Evolutionary conservation across 2,329 filamentous ascomycete genomes (phyloP), one percentile per base, ranked within the genome.

Genomic region (Paecilomyces sp.): DNA sequence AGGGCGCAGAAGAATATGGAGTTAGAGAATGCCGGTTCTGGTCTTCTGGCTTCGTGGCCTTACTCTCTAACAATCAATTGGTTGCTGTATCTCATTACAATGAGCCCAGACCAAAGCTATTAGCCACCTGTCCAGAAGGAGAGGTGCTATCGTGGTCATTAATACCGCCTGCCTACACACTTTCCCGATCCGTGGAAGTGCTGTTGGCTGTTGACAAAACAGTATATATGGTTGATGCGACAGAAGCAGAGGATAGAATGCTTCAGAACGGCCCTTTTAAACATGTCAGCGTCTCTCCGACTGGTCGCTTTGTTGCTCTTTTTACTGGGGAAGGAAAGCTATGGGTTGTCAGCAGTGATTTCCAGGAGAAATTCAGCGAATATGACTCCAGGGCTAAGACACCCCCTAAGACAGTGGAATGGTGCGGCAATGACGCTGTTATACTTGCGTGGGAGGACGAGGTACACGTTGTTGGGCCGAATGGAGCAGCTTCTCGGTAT

Each of bases 361-460:
- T 97, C 72, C 92, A 96, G 72, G 92, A 89, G 69, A 88, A 92
- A 60, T 81, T 96, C 63, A 93, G 92, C 71, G 92, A 97, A 76
- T 93, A 97, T 71, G 87, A 96, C 68, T 93, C 92, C 0, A 88
- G 88, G 65, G 92, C 91, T 9, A 89, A 88, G 72, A 96, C 91
- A 4, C 83, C 88, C 1, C 94, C 94, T 3, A 89, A 91, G 67
- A 91, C 94, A 64, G 83, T 99, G 62, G 88, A 94, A 68, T 99
- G 94, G 94, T 99, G 94, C 73, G 94, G 94, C 4, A 93, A 94
- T 68, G 93, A 97, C 74, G 91, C 92, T 13, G 89, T 94, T 3
- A 85, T 96, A 30, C 86, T 99, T 67, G 92, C 92, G 0, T 99
- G 94, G 94, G 94, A 97, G 70, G 94, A 99, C 70, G 94, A 99